Percentiles rank a stretch among this genome's conserved stretches.
phyloP scores from a whole-genome alignment of 495 filamentous ascomycete genomes.

The Annulohypoxylon stygium region DNA sequence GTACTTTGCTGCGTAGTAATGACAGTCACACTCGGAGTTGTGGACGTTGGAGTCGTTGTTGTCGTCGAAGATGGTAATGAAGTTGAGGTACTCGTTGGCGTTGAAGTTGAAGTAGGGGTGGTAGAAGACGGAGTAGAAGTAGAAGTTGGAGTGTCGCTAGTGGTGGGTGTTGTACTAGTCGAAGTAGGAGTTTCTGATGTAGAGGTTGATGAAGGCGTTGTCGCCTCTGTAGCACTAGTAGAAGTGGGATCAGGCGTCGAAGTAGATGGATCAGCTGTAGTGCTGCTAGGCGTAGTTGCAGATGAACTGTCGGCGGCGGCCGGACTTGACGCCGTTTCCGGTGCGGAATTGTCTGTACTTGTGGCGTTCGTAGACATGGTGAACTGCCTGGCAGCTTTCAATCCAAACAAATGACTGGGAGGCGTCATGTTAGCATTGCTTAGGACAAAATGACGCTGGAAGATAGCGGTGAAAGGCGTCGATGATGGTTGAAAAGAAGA shows the following conservation, averaged over 20 bases:
- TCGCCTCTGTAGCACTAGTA: constrained; percentile 46
- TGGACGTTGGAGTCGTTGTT: constrained; percentile 35
- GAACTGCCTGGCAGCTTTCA: constrained; percentile 54
- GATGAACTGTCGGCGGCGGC: constrained; percentile 51
- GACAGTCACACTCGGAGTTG: constrained; percentile 38
- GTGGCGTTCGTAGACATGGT: constrained; percentile 62
- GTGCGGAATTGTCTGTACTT: constrained; percentile 51
- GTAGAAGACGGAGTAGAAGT: constrained; percentile 45
- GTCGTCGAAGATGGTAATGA: constrained; percentile 53
- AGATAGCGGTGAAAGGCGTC: constrained; percentile 26
- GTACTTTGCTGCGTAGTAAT: constrained; percentile 48
- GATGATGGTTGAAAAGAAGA: constrained; percentile 19
- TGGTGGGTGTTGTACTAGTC: constrained; percentile 21
- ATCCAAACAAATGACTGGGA: constrained; percentile 53
- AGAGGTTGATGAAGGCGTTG: constrained; percentile 33
- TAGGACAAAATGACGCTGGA: constrained; percentile 47
- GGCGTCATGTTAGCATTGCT: constrained; percentile 60
- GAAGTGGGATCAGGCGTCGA: constrained; percentile 37
- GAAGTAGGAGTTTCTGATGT: constrained; percentile 23
- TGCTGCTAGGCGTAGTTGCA: constrained; percentile 37
- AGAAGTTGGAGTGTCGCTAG: constrained; percentile 42
- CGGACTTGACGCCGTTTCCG: constrained; percentile 48
- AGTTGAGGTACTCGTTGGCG: constrained; percentile 40
- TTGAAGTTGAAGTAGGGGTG: constrained; percentile 44
- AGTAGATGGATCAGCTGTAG: constrained; percentile 37